Base-by-base conservation (phyloP, 495 filamentous ascomycete species). In the Peziza echinospora region DNA sequence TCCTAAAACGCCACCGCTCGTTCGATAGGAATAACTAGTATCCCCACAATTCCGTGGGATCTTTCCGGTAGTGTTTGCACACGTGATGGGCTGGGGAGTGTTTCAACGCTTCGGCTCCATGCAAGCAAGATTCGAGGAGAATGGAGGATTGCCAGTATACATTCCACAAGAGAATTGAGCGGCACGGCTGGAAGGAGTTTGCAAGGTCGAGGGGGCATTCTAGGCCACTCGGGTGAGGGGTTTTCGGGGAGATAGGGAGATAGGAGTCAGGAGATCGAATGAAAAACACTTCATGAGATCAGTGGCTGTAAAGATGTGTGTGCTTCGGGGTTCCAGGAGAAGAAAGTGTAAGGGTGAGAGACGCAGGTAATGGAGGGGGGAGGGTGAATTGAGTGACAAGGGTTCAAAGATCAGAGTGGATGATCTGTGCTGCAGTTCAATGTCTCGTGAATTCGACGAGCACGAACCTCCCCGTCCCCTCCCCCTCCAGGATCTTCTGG, bases 1-100 rank as follows among this genome's bases (percentile, higher is more conserved):
- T 47, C 47, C 47, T 51, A 59, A 59, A 55, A 55, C 59, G 50
- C 49, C 44, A 59, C 56, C 55, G 55, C 47, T 58, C 48, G 57
- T 44, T 37, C 13, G 30, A 11, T 37, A 37, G 30, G 6, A 37
- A 11, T 11, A 11, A 37, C 30, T 17, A 13, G 30, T 37, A 11
- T 37, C 30, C 3, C 30, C 49, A 58, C 44, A 48, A 39, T 48
- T 49, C 46, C 55, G 47, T 46, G 52, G 49, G 48, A 52, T 58
- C 57, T 48, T 48, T 55, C 53, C 49, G 55, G 57, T 43, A 59
- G 44, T 56, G 24, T 49, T 49, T 59, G 55, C 49, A 55, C 42
- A 40, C 41, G 30, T 37, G 30, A 37, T 37, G 19, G 30, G 30
- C 13, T n/a, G 30, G 30, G 30, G 30, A 6, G 1, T 37, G 30